Evolutionary conservation across 192 early-diverging fungal genomes (phyloP).

Genomic region (Entophlyctis luteolus): DNA sequence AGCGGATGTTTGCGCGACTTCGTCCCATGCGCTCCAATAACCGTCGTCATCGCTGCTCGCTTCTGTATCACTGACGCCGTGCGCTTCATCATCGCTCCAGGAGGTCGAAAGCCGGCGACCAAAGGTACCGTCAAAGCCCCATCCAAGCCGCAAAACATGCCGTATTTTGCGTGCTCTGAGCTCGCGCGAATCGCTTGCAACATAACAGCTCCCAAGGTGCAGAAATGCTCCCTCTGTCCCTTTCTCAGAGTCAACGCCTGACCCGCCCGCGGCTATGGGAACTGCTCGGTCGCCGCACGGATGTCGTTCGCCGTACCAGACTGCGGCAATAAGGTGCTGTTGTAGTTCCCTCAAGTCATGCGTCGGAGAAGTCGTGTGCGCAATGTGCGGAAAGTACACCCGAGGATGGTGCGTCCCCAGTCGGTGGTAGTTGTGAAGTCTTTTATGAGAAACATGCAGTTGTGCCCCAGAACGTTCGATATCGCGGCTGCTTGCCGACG

Average conservation of each 20-base stretch:
- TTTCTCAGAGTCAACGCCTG: not conserved
- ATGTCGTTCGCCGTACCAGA: conserved; percentile 33
- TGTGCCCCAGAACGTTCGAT: too few relatives aligned
- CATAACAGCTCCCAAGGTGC: conserved; percentile 39
- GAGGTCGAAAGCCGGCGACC: not conserved
- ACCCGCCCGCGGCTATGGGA: conserved; percentile 13
- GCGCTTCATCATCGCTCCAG: not conserved
- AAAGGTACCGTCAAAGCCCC: conserved; percentile 39
- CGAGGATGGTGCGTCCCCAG: conserved; percentile 1
- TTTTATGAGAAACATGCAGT: too few relatives aligned
- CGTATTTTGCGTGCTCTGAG: conserved; percentile 25
- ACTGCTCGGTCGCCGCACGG: conserved; percentile 33
- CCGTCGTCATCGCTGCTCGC: not conserved
- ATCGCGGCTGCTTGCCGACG: too few relatives aligned
- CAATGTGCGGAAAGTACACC: conserved; percentile 6
- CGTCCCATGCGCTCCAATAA: conserved; percentile 12
- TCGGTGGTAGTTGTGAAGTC: not conserved
- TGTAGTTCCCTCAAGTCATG: conserved; percentile 27
- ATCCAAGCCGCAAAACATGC: conserved; percentile 43
- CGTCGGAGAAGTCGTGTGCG: conserved; percentile 12
- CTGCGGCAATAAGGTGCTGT: conserved; percentile 27
- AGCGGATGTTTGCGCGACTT: not conserved
- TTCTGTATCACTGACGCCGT: too few relatives aligned
- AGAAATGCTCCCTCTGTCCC: conserved; percentile 21
- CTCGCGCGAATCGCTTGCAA: conserved; percentile 17